phyloP scores from a whole-genome alignment of 2,329 filamentous ascomycete genomes.

The Penicillium sp. region DNA sequence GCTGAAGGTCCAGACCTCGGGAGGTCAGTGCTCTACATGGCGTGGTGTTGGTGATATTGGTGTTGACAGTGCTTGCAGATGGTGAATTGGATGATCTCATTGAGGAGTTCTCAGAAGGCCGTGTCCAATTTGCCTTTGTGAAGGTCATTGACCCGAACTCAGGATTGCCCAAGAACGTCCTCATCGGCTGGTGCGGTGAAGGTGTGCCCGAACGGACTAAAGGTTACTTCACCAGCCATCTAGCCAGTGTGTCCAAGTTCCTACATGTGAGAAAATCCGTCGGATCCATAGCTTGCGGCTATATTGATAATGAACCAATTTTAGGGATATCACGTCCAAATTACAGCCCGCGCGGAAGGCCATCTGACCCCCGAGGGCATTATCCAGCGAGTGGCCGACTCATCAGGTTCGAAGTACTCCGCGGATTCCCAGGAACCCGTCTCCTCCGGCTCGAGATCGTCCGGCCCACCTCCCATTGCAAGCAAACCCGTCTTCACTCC shows the following conservation, averaged over 20 bases:
- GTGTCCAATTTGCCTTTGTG: constrained; percentile 93
- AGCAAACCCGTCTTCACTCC: constrained; percentile 93
- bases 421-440: constrained; percentile 57
- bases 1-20: constrained; percentile 88
- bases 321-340: constrained; percentile 91
- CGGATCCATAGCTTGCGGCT: background rate
- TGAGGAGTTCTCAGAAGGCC: constrained; percentile 95
- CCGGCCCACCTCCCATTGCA: constrained; percentile 67
- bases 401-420: constrained; percentile 92
- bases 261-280: constrained; percentile 61
- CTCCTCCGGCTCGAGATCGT: constrained; percentile 43
- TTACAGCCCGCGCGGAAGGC: constrained; percentile 86
- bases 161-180: constrained; percentile 80
- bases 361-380: constrained; percentile 86
- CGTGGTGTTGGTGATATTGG: background rate
- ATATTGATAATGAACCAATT: background rate
- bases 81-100: constrained; percentile 86
- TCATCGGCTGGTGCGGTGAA: constrained; percentile 96
- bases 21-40: constrained; percentile 57
- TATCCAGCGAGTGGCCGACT: constrained; percentile 88
- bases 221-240: constrained; percentile 95
- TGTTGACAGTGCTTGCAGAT: constrained; percentile 54
- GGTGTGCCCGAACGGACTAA: constrained; percentile 98
- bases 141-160: constrained; percentile 97
- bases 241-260: constrained; percentile 83